Evolutionary conservation across 1,284 basidiomycete species (phyloP).

Genomic region (Schizophyllum amplum): DNA sequence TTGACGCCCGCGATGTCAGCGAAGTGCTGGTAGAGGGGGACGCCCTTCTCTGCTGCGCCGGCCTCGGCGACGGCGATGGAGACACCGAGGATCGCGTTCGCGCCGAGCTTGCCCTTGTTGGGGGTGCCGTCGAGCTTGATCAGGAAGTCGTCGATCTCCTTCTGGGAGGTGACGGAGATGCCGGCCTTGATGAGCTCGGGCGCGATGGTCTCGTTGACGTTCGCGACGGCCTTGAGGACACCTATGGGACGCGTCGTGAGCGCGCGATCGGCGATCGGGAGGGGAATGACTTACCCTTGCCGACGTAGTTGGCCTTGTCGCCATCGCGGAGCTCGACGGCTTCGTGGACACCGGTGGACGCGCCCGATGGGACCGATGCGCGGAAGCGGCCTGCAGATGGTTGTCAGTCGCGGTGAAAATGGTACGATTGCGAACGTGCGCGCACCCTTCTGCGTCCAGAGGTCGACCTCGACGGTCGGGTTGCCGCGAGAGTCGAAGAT

Average conservation of each 20-base stretch:
- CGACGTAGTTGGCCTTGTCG: slow-evolving; percentile 89
- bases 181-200: slow-evolving; percentile 85
- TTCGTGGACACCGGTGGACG: slow-evolving; percentile 97
- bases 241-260: slow-evolving; percentile 37
- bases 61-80: slow-evolving; percentile 95
- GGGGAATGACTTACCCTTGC: slow-evolving; percentile 68
- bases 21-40: slow-evolving; percentile 96
- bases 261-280: slow-evolving; percentile 8
- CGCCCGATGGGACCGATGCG: slow-evolving; percentile 94
- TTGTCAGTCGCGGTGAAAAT: not conserved
- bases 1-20: slow-evolving; percentile 93
- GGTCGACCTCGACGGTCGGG: slow-evolving; percentile 94
- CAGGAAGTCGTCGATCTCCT: slow-evolving; percentile 96
- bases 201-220: slow-evolving; percentile 91
- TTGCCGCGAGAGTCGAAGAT: slow-evolving; percentile 97
- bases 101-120: slow-evolving; percentile 99
- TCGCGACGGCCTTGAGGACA: slow-evolving; percentile 89
- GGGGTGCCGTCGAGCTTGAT: slow-evolving; percentile 97
- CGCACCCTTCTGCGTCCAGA: slow-evolving; percentile 74
- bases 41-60: slow-evolving; percentile 87
- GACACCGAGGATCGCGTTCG: slow-evolving; percentile 98
- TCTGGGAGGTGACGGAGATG: slow-evolving; percentile 86
- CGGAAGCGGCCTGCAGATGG: slow-evolving; percentile 75
- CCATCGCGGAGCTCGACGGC: slow-evolving; percentile 98
- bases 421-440: not conserved